Evolutionary conservation across 257 asterid species (phyloP).

Genomic region (Nicotiana tomentosiformis): DNA sequence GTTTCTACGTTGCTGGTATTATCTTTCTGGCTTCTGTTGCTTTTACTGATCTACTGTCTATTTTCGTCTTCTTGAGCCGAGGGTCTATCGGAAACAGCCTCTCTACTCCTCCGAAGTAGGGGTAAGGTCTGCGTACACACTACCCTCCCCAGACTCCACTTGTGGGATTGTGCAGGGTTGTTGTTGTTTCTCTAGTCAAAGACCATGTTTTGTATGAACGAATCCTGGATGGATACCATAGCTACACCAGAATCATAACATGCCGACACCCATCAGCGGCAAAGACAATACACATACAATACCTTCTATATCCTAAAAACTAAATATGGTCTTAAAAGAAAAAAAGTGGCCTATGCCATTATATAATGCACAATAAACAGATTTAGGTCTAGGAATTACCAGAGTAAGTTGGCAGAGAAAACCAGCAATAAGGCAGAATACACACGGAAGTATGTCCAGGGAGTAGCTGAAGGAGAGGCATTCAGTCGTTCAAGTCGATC

Average conservation of each 20-base stretch:
- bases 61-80: too few species aligned
- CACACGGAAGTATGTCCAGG: conserved; percentile 87
- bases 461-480: conserved; percentile 88
- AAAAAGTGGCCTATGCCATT: not conserved
- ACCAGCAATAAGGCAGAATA: conserved; percentile 81
- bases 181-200: not conserved
- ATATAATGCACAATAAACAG: not conserved
- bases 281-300: not conserved
- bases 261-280: not conserved
- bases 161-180: too few species aligned
- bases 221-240: not conserved
- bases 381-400: conserved; percentile 41
- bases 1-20: too few species aligned
- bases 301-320: not conserved
- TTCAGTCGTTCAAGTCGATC: conserved; percentile 91
- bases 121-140: too few species aligned
- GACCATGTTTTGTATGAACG: not conserved
- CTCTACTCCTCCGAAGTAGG: too few species aligned
- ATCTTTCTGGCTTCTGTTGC: too few species aligned
- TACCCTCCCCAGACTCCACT: too few species aligned
- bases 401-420: conserved; percentile 64
- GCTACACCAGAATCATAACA: not conserved
- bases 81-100: too few species aligned
- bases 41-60: too few species aligned
- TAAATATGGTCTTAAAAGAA: conserved; percentile 2